Conservation (phyloP, 2,329 filamentous ascomycete species). For the Bisporella sp. region DNA sequence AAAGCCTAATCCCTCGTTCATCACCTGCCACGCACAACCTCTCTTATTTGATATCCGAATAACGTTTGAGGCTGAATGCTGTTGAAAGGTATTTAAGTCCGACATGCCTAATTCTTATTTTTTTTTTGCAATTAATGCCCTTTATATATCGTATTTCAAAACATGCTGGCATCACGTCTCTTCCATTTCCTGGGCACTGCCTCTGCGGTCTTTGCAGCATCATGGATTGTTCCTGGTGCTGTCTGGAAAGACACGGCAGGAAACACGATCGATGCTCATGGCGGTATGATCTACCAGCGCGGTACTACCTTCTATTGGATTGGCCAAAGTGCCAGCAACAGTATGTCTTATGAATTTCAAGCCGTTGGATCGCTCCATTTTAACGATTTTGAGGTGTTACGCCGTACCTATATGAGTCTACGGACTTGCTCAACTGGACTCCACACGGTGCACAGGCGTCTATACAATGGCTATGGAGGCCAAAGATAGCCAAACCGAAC, state of each 20-base stretch:
- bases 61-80: too few relatives aligned
- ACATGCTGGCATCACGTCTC: background rate
- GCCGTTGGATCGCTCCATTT: background rate
- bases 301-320: conserved; percentile 35
- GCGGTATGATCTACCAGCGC: conserved; percentile 30
- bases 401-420: conserved; percentile 33
- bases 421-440: conserved; percentile 34
- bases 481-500: conserved; percentile 35
- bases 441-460: conserved; percentile 29
- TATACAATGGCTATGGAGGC: conserved; percentile 33
- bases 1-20: too few relatives aligned
- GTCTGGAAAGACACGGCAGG: conserved; percentile 33
- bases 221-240: conserved; percentile 34
- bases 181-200: background rate
- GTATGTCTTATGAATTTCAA: conserved; percentile 12
- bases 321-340: conserved; percentile 30
- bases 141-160: too few relatives aligned
- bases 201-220: conserved; percentile 17
- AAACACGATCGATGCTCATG: conserved; percentile 35
- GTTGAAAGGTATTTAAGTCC: too few relatives aligned
- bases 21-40: too few relatives aligned
- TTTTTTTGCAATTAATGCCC: too few relatives aligned
- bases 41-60: too few relatives aligned
- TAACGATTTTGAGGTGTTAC: conserved; percentile 23
- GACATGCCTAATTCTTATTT: too few relatives aligned